Evolutionary conservation across 2,329 filamentous ascomycete species (phyloP), one percentile per base, ranked within the genome.

Genomic region (Aspergillus tubingensis): DNA sequence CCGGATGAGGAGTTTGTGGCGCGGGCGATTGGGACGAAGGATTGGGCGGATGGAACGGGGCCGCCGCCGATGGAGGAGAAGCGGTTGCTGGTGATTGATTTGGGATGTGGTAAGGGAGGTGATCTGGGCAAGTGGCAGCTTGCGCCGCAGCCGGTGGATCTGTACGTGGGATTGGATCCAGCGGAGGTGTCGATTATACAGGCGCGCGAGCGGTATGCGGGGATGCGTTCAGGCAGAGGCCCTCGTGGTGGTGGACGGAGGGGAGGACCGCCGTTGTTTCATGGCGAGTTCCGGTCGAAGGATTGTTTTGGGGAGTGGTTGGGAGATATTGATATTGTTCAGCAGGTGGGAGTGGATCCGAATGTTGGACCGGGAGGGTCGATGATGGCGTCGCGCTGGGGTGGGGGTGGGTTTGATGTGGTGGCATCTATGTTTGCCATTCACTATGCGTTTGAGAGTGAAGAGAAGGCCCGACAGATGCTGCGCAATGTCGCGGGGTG

Each of bases 351-450:
- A 21, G 96, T 96, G 68, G 91, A 96, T 70, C 82, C 85, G 0
- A 89, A 88, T 61, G 85, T 83, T 13, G 88, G 80, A 69, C 91
- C 81, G 0, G 83, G 81, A 27, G 76, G 78, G 1, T 76, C 76
- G 23, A 77, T 83, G 36, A 81, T 84, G 68, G 80, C 80, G 79
- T 90, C 87, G 76, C 88, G 86, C 41, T 88, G 85, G 78, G 85
- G 85, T 62, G 86, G 86, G 56, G 89, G 89, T 58, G 93, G 94
- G 3, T 99, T 98, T 69, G 95, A 99, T 74, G 91, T 98, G 44
- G 94, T 99, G 64, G 92, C 90, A 72, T 96, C 96, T 86, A 99
- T 99, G 95, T 99, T 99, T 77, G 96, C 92, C 71, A 95, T 99
- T 88, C 95, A 99, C 79, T 99, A 99, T 75, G 93, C 95, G 5